Evolutionary conservation across 2,329 filamentous ascomycete species (phyloP), one percentile per base, ranked within the genome.

Genomic region (Coleophoma crateriformis): DNA sequence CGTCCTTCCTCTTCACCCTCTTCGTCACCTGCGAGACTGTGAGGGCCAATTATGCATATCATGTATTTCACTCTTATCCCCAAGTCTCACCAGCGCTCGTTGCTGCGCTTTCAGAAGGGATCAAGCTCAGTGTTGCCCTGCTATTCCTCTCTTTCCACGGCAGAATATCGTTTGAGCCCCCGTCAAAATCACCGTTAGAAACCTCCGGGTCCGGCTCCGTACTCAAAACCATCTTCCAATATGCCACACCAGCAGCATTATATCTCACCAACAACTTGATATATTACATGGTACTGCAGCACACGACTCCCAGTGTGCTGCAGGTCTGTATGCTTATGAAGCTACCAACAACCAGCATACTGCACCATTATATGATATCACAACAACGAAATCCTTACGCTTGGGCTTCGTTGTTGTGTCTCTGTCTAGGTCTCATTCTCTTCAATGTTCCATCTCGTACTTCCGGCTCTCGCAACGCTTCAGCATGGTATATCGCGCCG

Each of bases 41-140:
- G 19, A 53, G 57, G n/a, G 54, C 57, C 10, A 57, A 57, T 32
- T 58, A 54, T 15, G 57, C 57, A 7, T 60, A 58, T 41, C 53
- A 56, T 34, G 56, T 53, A 5, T 54, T 59, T 44, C 53, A 54
- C 42, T 48, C 45, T 2, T 51, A 35, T 20, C 53, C 57, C 15
- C 53, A 57, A 32, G 52, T 60, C 33, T 54, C 54, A 2, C 48
- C 54, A 3, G 52, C 57, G 4, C 37, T 54, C 4, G 50, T 60
- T 3, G 50, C 54, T 2, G 44, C 56, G 3, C 42, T 58, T 39
- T 56, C 57, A 7, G 57, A 58, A 39, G 10, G 39, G 15, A 22
- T 56, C 14, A 60, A 60, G 22, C 53, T 60, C 32, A 8, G 40
- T 3, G 42, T 60, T 17, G 51, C 57, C 4, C 33, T 49, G 3